phyloP scores from a whole-genome alignment of 345 rosid species.

The Populus davidiana region DNA sequence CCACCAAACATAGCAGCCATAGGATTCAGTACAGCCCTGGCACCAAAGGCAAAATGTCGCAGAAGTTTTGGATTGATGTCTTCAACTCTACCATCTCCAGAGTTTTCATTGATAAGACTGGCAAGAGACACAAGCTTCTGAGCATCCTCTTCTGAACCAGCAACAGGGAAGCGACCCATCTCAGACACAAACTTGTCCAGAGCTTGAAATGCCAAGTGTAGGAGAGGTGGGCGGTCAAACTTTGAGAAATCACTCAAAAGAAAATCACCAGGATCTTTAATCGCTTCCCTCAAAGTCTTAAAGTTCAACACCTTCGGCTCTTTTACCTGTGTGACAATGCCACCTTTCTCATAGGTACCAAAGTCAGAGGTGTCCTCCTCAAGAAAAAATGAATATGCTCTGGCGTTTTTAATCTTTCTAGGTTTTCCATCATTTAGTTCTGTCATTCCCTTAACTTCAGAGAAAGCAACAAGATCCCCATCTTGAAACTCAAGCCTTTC shows the following conservation, averaged over 20 bases:
- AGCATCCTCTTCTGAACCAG: constrained; percentile 92
- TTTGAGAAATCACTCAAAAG: constrained; percentile 91
- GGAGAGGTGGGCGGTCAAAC: constrained; percentile 84
- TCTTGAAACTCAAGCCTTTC: constrained; percentile 98
- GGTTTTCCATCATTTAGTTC: constrained; percentile 94
- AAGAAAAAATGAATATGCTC: constrained; percentile 81
- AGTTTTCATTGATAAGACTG: constrained; percentile 50
- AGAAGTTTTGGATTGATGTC: constrained; percentile 72
- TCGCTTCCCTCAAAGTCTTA: constrained; percentile 80
- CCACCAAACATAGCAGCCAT: constrained; percentile 99
- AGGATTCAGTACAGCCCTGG: constrained; percentile 91
- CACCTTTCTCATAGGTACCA: constrained; percentile 74
- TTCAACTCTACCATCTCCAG: constrained; percentile 62
- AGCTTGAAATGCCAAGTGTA: constrained; percentile 92
- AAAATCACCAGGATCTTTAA: constrained; percentile 91
- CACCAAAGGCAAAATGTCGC: constrained; percentile 84
- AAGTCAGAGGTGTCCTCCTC: constrained; percentile 79
- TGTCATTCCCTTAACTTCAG: constrained; percentile 93
- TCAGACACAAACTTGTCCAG: constrained; percentile 68
- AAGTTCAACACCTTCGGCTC: constrained; percentile 81
- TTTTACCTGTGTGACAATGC: constrained; percentile 96
- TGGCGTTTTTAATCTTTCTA: constrained; percentile 81
- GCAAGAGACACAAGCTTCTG: constrained; percentile 65
- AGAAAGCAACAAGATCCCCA: constrained; percentile 91
- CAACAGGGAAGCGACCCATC: constrained; percentile 68